A percentile compares a stretch with the other conserved stretches of the same genome.
Evolutionary conservation across 148 eudicot species (phyloP).

Genomic region (Linanthus parryae): DNA sequence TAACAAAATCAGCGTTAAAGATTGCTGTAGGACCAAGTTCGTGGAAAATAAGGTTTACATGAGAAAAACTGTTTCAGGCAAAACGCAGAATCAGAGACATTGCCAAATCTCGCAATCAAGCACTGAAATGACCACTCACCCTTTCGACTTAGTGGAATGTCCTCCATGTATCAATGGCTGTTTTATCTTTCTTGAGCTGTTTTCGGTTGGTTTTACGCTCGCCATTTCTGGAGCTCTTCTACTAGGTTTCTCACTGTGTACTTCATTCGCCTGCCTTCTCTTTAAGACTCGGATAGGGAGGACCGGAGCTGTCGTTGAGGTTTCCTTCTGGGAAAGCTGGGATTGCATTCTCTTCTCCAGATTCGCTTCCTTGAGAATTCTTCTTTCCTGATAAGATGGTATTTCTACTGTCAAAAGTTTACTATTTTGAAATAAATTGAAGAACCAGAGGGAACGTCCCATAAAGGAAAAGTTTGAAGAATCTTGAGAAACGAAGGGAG

Average conservation of each 20-base stretch:
- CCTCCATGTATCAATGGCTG: slow-evolving; percentile 26
- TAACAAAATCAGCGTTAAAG: neutral
- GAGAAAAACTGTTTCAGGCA: no score
- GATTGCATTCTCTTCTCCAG: slow-evolving; percentile 43
- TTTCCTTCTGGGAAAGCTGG: slow-evolving; percentile 23
- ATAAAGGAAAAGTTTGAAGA: no score
- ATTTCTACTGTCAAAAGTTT: no score
- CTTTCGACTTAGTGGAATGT: slow-evolving; percentile 20
- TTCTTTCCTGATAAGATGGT: slow-evolving; percentile 96
- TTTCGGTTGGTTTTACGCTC: slow-evolving; percentile 21
- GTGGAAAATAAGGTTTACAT: no score
- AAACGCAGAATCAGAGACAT: neutral
- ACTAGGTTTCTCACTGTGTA: slow-evolving; percentile 11
- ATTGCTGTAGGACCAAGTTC: neutral
- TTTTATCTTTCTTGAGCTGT: slow-evolving; percentile 18
- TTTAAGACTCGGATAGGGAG: slow-evolving; percentile 21
- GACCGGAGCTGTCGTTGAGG: slow-evolving; percentile 20
- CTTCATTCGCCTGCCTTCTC: slow-evolving; percentile 9
- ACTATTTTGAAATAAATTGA: no score
- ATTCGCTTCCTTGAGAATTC: slow-evolving; percentile 80
- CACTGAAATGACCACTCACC: no score
- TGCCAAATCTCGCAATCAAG: no score
- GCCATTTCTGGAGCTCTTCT: slow-evolving; percentile 6
- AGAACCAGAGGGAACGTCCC: no score
- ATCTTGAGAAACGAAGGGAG: no score